A percentile compares a stretch with the other conserved stretches of the same genome.
Evolutionary conservation across 345 rosid species (phyloP).

Genomic region (Schrenkiella parvula): DNA sequence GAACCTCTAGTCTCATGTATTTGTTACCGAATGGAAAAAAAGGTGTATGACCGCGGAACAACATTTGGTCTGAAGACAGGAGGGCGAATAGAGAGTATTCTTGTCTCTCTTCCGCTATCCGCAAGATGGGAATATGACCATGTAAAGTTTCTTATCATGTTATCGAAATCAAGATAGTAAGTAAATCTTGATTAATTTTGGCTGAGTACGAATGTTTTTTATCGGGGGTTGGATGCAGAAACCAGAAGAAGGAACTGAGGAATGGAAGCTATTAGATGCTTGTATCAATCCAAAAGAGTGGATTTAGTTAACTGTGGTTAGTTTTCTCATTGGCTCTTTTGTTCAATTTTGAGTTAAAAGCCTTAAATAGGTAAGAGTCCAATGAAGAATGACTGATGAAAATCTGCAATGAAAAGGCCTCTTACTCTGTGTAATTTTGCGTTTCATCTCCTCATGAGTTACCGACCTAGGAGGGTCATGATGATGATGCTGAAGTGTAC

Average conservation of each 20-base stretch:
- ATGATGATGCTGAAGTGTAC: not conserved
- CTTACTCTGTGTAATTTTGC: not conserved
- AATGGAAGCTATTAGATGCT: slow-evolving; percentile 91
- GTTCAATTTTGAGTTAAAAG: not conserved
- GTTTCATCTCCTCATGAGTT: slow-evolving; percentile 22
- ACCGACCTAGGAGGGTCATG: not conserved
- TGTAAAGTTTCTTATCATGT: slow-evolving; percentile 38
- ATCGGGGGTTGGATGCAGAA: slow-evolving; percentile 44
- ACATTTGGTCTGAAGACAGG: slow-evolving; percentile 97
- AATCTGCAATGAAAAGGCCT: not conserved
- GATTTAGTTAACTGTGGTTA: slow-evolving; percentile 35
- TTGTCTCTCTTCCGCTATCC: slow-evolving; percentile 81
- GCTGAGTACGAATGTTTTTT: not conserved
- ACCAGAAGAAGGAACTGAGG: slow-evolving; percentile 91
- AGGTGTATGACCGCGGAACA: slow-evolving; percentile 93
- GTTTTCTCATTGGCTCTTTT: not conserved
- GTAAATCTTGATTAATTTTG: not conserved
- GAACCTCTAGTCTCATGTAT: slow-evolving; percentile 2
- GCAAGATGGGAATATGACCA: slow-evolving; percentile 98
- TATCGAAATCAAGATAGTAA: not conserved
- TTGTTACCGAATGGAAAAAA: not conserved
- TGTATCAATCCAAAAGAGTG: slow-evolving; percentile 93
- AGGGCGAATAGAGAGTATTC: slow-evolving; percentile 91
- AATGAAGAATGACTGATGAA: not conserved
- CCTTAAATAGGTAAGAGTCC: not conserved